Percentiles rank a stretch among this genome's conserved stretches.
phyloP scores from a whole-genome alignment of 164 flowering plant genomes.

The Vitis labrusca region DNA sequence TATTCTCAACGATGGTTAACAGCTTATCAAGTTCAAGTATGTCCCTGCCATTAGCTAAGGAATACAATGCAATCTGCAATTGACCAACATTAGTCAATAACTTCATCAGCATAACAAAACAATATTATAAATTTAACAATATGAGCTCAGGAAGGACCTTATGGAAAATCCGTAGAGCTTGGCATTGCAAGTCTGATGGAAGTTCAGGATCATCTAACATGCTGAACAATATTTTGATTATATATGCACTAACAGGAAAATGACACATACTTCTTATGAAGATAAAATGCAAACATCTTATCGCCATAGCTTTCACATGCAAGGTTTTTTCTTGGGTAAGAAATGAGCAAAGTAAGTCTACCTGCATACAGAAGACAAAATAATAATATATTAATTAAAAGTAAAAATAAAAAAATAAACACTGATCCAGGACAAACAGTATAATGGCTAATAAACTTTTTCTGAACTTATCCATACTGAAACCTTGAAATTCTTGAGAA shows the following conservation, averaged over 20 bases:
- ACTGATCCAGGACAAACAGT: too few relatives aligned
- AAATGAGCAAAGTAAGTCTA: constrained; percentile 53
- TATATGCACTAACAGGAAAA: constrained; percentile 20
- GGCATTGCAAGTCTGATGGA: constrained; percentile 39
- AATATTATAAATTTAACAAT: not conserved
- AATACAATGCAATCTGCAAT: constrained; percentile 47
- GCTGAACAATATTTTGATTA: constrained; percentile 33
- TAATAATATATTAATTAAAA: too few relatives aligned
- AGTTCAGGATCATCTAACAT: constrained; percentile 32
- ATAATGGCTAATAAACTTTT: too few relatives aligned
- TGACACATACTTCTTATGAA: constrained; percentile 30
- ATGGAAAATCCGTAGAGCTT: constrained; percentile 47
- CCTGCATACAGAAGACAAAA: constrained; percentile 38
- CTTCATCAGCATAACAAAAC: not conserved
- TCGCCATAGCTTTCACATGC: constrained; percentile 39
- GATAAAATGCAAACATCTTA: constrained; percentile 52
- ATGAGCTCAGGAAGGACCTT: constrained; percentile 40
- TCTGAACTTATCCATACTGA: too few relatives aligned
- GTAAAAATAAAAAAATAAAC: too few relatives aligned
- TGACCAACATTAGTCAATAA: constrained; percentile 13
- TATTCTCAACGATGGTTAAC: constrained; percentile 33
- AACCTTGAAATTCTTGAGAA: too few relatives aligned
- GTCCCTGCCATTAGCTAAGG: constrained; percentile 22
- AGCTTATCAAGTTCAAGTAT: constrained; percentile 36
- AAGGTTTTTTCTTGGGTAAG: constrained; percentile 31